These are phyloP conservation scores for Hypsizygus ulmarius DNA, from an alignment of 1,284 basidiomycete species.

Conservation along the genomic window DNA sequence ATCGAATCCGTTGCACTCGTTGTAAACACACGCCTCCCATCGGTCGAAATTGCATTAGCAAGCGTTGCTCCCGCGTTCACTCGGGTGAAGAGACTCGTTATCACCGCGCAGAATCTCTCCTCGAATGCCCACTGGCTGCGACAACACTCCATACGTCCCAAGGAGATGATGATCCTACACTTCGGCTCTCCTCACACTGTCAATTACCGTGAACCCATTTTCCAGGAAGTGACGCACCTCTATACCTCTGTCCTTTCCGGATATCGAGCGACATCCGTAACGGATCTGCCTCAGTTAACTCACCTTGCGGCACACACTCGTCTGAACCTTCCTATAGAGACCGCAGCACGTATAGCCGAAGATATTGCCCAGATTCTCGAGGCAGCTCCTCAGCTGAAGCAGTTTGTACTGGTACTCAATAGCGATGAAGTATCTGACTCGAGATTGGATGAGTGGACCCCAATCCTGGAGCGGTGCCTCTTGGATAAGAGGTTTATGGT, in stretches of 20 bases:
- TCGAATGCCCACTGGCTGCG: constrained; percentile 34
- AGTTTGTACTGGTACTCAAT: constrained; percentile 26
- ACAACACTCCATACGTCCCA: constrained; percentile 27
- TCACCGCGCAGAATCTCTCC: constrained; percentile 30
- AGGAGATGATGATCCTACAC: constrained; percentile 30
- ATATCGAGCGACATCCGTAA: constrained; percentile 27
- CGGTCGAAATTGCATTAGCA: constrained; percentile 30
- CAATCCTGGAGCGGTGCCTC: constrained; percentile 18
- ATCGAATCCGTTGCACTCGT: constrained; percentile 30
- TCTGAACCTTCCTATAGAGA: constrained; percentile 15
- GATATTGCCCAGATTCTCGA: constrained; percentile 24
- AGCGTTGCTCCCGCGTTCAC: constrained; percentile 30
- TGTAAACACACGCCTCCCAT: constrained; percentile 28
- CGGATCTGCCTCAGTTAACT: constrained; percentile 28
- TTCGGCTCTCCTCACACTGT: constrained; percentile 31
- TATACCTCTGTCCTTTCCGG: constrained; percentile 30
- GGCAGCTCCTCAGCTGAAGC: constrained; percentile 17
- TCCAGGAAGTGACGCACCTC: constrained; percentile 30
- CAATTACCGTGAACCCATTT: constrained; percentile 32
- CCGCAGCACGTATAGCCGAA: constrained; percentile 11
- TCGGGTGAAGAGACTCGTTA: constrained; percentile 29
- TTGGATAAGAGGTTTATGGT: constrained; percentile 26
- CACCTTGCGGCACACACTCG: constrained; percentile 33
- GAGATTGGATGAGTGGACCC: constrained; percentile 18
- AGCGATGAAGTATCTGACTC: constrained; percentile 2